Base-by-base conservation (phyloP, 495 filamentous ascomycete species). In the Penicillium alfredii region DNA sequence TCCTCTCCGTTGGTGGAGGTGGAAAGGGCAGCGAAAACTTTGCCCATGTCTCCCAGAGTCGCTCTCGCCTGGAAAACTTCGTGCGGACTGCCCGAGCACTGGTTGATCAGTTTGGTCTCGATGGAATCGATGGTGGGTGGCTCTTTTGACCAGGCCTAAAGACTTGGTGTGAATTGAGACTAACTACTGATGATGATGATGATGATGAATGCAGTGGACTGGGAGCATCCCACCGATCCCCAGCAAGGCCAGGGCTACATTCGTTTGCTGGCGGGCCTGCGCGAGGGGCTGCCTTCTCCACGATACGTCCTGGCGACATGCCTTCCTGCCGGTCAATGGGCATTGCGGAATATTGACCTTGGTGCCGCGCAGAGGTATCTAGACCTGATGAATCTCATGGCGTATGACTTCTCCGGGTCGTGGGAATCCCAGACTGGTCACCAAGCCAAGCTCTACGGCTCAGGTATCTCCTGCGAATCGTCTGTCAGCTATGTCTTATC, bases 1-100 rank as follows among this genome's bases (percentile, higher is more conserved):
- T 94, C 25, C 69, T 95, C 8, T 94, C 88, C n/a, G 73, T 95
- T 44, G 88, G 88, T n/a, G 80, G 80, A 1, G 86, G 85, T 6
- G 82, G 81, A 9, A 76, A 74, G 40, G 85, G 83, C n/a, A 81
- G 77, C 46, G 77, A 87, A 49, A 78, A 77, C 44, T 93, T 93
- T 53, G 78, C 87, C 7, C 56, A 71, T 26, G 84, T 89, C 24
- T 82, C 88, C 25, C 70, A 72, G 14, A 76, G 72, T 57, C 63
- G 70, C 14, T 55, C 72, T 12, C 56, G 71, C 1, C 63, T 82
- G 38, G 78, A 86, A 40, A 82, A 68, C 34, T 92, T 94, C 64
- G 85, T 76, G 8, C 71, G 72, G 21, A 81, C 79, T n/a, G 82
- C 82, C 6, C 73, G 73, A 33, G 76, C 72, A 12, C 60, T 94